Evolutionary conservation across 768 basidiomycete species (phyloP).

Genomic region (Collybia nuda): DNA sequence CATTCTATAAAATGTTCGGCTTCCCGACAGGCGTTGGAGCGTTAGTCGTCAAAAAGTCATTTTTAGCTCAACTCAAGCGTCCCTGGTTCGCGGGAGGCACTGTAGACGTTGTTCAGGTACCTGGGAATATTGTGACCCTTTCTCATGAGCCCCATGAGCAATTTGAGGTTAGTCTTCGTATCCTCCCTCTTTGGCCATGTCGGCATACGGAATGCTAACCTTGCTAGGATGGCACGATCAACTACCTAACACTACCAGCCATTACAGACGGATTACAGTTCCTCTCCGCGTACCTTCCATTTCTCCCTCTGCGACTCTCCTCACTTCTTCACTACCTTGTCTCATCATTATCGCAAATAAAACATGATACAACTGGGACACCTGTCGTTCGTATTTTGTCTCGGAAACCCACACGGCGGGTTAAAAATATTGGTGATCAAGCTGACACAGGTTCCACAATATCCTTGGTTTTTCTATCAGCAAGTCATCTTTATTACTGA

Average conservation of each 20-base stretch:
- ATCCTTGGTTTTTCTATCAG: conserved; percentile 61
- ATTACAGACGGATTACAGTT: conserved; percentile 78
- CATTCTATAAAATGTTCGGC: conserved; percentile 91
- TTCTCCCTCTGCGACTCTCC: conserved; percentile 74
- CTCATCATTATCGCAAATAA: conserved; percentile 51
- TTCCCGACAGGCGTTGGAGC: conserved; percentile 86
- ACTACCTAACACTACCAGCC: conserved; percentile 76
- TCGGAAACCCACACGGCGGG: conserved; percentile 48
- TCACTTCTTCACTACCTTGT: conserved; percentile 65
- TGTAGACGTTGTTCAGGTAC: conserved; percentile 82
- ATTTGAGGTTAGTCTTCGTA: conserved; percentile 60
- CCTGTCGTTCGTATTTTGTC: conserved; percentile 75
- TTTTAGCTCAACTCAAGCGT: conserved; percentile 57
- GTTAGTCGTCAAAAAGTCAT: conserved; percentile 69
- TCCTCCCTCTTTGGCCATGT: background rate
- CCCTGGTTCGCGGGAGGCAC: conserved; percentile 89
- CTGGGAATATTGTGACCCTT: conserved; percentile 66
- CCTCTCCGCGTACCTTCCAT: conserved; percentile 75
- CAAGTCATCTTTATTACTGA: conserved; percentile 31
- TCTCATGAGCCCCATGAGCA: conserved; percentile 62
- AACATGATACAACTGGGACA: conserved; percentile 57
- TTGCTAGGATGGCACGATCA: conserved; percentile 78
- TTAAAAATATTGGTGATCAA: conserved; percentile 62
- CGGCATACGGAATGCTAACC: background rate
- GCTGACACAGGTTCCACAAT: conserved; percentile 65